Base-by-base conservation (phyloP, 192 early-diverging fungal species). In the Entomortierella parvispora region DNA sequence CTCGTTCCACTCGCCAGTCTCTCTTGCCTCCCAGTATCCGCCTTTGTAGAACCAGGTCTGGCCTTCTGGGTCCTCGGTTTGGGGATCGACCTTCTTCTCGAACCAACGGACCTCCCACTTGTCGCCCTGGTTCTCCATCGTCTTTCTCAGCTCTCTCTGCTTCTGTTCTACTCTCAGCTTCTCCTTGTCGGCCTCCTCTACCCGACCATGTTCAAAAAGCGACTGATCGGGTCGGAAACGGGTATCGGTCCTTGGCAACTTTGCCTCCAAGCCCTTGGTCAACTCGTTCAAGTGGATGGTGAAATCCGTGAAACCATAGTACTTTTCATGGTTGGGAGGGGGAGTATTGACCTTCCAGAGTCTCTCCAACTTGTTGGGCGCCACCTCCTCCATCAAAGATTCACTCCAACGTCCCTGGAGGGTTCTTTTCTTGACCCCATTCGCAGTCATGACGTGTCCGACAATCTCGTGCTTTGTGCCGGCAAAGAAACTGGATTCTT, bases 221-320 rank as follows among this genome's bases (percentile, higher is more conserved):
- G 91, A 81, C 84, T 99, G 97, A 81, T 99, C 97, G 29, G 95
- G 90, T n/a, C 97, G 87, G 77, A 91, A 92, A 8, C 97, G 84
- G 18, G 97, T 97, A 79, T 99, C 97, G 8, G 97, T 99, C 53
- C 71, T 88, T 20, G 97, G 96, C 47, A 98, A 67, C 31, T 84
- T 60, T 4, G 59, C 77, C 31, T 79, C 65, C 48, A 93, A 74
- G 20, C 89, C 86, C 14, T 87, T 83, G 5, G 90, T 90, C 20
- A 99, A 63, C 80, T 99, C 96, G 80, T 98, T 98, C 32, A 99
- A 84, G 58, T 95, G 90, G 40, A 92, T 92, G 11, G 94, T 87
- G 69, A 94, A 96, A 69, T 88, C 85, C 18, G 93, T 93, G 68
- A 99, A 97, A 33, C 95, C 91, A 83, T 98, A 99, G 71, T 90